Percentiles rank a stretch among this genome's conserved stretches.
Evolutionary conservation across 441 rosid genomes (phyloP).

Genomic region (Euphorbia celastroides): DNA sequence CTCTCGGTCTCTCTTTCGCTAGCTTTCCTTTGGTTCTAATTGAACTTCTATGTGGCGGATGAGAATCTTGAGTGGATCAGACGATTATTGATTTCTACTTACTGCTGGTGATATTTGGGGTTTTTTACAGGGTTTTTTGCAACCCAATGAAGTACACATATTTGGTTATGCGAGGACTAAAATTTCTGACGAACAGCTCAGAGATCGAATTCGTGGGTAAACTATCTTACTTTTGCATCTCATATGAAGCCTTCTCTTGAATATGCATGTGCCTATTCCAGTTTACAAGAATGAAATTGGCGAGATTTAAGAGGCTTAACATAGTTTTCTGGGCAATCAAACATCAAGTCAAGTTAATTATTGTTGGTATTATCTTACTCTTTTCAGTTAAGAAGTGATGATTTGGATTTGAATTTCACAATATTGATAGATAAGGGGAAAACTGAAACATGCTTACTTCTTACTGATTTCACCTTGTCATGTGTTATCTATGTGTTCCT

Average conservation of each 20-base stretch:
- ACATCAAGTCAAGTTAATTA: no score
- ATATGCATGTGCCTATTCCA: neutral
- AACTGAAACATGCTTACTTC: neutral
- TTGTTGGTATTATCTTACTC: neutral
- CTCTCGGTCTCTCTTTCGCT: neutral
- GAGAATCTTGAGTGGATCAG: neutral
- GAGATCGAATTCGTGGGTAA: conserved; percentile 74
- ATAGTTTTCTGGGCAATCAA: neutral
- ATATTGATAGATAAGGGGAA: neutral
- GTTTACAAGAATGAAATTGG: neutral
- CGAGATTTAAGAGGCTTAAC: neutral
- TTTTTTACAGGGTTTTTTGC: conserved; percentile 64
- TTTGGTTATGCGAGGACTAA: conserved; percentile 96
- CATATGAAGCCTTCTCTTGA: neutral
- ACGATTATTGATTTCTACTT: neutral
- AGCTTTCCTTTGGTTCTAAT: neutral
- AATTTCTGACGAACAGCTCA: conserved; percentile 65
- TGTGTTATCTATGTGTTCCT: no score
- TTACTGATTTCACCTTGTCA: no score
- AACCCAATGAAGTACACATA: conserved; percentile 69
- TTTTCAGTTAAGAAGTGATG: neutral
- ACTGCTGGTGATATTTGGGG: conserved; percentile 1
- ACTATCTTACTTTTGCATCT: conserved; percentile 17
- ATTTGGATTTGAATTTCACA: neutral
- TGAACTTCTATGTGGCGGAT: conserved; percentile 1